Conservation (phyloP, 2,329 filamentous ascomycete genomes). For the Paecilomyces fulvus region DNA sequence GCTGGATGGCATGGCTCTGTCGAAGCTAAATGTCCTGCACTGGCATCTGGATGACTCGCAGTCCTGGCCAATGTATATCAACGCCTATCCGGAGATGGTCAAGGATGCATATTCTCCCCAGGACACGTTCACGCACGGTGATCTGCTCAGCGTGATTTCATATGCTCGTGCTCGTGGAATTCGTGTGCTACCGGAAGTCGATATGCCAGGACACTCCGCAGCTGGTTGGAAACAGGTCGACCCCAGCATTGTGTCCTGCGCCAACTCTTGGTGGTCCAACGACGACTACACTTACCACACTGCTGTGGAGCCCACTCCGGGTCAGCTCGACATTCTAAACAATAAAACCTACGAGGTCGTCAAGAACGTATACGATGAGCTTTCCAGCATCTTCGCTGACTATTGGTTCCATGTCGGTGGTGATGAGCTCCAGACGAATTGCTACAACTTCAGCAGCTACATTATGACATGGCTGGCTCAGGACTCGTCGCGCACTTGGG, state of each 20-base stretch:
- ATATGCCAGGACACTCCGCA: slow-evolving; percentile 53
- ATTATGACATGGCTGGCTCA: slow-evolving; percentile 44
- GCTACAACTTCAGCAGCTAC: slow-evolving; percentile 49
- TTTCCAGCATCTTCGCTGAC: slow-evolving; percentile 44
- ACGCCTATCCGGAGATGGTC: slow-evolving; percentile 44
- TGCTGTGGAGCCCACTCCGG: slow-evolving; percentile 49
- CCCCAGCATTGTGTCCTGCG: slow-evolving; percentile 48
- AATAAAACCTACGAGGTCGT: slow-evolving; percentile 49
- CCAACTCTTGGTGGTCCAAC: slow-evolving; percentile 53
- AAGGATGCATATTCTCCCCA: slow-evolving; percentile 46
- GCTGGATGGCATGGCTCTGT: slow-evolving; percentile 46
- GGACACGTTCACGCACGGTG: slow-evolving; percentile 38
- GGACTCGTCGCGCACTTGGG: slow-evolving; percentile 42
- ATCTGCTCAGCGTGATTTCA: slow-evolving; percentile 37
- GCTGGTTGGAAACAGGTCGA: slow-evolving; percentile 51
- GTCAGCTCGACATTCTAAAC: slow-evolving; percentile 49
- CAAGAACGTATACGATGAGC: slow-evolving; percentile 45
- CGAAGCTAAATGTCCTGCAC: slow-evolving; percentile 51
- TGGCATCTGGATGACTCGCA: slow-evolving; percentile 51
- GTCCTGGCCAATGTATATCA: slow-evolving; percentile 47
- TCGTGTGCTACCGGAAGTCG: slow-evolving; percentile 54
- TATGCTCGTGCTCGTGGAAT: slow-evolving; percentile 49
- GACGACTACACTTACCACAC: slow-evolving; percentile 48
- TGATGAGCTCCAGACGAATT: slow-evolving; percentile 47
- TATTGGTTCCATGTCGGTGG: slow-evolving; percentile 49